These are phyloP conservation scores for Xylariaceae sp. DNA, from an alignment of 2,329 filamentous ascomycete genomes.

Conservation along the genomic window DNA sequence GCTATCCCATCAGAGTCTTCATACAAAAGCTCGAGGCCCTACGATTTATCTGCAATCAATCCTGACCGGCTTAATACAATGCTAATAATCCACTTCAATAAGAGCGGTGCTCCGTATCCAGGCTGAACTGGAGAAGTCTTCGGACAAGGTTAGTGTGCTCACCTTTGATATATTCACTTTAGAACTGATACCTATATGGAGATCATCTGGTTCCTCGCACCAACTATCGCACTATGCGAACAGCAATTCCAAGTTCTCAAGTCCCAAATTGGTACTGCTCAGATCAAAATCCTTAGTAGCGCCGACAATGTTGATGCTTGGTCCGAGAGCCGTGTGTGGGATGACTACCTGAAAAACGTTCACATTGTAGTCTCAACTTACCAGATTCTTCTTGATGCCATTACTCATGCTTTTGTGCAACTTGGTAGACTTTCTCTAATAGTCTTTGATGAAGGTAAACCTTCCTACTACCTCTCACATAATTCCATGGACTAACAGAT, in stretches of 20 bases:
- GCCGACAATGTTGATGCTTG: conserved; percentile 74
- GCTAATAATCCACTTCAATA: conserved; percentile 1
- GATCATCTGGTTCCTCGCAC: conserved; percentile 76
- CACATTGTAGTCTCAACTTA: conserved; percentile 80
- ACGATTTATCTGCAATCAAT: neutral
- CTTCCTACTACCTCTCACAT: neutral
- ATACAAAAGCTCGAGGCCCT: neutral
- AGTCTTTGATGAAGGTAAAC: conserved; percentile 81
- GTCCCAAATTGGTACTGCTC: conserved; percentile 63
- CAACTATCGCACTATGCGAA: conserved; percentile 69
- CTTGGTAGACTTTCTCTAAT: conserved; percentile 70
- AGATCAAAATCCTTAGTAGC: conserved; percentile 69
- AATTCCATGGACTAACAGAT: conserved; percentile 27
- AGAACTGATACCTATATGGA: conserved; percentile 37
- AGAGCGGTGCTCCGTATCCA: conserved; percentile 73
- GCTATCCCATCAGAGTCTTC: conserved; percentile 32
- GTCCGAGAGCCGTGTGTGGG: conserved; percentile 71
- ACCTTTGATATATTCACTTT: neutral
- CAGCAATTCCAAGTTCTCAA: conserved; percentile 70
- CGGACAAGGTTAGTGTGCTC: conserved; percentile 56
- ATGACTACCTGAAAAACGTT: conserved; percentile 66
- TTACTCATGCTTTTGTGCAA: conserved; percentile 74
- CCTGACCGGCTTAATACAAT: neutral
- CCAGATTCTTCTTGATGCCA: conserved; percentile 74
- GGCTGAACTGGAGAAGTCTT: conserved; percentile 63